Percentiles rank a stretch among this genome's conserved stretches.
These are phyloP conservation scores for Trichoderma brevicompactum DNA, from an alignment of 2,329 filamentous ascomycete genomes.

Conservation along the genomic window DNA sequence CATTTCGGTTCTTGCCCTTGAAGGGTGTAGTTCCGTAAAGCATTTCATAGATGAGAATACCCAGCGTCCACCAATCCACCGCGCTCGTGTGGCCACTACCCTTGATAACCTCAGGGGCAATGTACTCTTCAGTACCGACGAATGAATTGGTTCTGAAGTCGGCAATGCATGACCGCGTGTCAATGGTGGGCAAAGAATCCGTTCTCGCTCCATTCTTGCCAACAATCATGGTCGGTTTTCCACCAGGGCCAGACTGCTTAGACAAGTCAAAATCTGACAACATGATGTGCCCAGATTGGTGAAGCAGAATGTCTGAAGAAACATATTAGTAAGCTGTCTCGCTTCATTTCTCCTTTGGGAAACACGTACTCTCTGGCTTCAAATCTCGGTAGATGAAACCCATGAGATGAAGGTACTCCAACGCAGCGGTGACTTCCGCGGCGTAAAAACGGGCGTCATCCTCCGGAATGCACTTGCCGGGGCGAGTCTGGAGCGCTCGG, in stretches of 20 bases:
- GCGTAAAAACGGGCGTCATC: conserved; percentile 97
- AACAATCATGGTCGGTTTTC: conserved; percentile 97
- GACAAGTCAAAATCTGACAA: conserved; percentile 98
- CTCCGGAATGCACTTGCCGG: conserved; percentile 95
- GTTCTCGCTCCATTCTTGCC: conserved; percentile 86
- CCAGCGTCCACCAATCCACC: conserved; percentile 98
- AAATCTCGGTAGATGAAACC: conserved; percentile 98
- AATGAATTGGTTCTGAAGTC: conserved; percentile 99
- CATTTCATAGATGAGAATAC: conserved; percentile 98
- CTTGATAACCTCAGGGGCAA: conserved; percentile 98
- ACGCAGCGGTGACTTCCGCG: conserved; percentile 91
- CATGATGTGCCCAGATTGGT: conserved; percentile 99
- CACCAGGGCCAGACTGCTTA: conserved; percentile 94
- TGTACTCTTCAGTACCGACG: conserved; percentile 98
- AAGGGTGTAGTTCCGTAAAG: conserved; percentile 97
- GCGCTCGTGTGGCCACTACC: conserved; percentile 97
- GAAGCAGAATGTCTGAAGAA: conserved; percentile 82
- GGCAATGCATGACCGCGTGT: conserved; percentile 96
- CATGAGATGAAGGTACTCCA: conserved; percentile 98
- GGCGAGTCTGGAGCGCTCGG: conserved; percentile 90
- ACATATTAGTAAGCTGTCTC: conserved; percentile 6
- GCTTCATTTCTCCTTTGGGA: background rate
- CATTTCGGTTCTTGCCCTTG: conserved; percentile 98
- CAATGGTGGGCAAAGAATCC: conserved; percentile 90
- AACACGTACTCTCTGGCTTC: conserved; percentile 88